Base-by-base conservation (phyloP, 179 eudicot genomes). In the Monotropa hypopitys region DNA sequence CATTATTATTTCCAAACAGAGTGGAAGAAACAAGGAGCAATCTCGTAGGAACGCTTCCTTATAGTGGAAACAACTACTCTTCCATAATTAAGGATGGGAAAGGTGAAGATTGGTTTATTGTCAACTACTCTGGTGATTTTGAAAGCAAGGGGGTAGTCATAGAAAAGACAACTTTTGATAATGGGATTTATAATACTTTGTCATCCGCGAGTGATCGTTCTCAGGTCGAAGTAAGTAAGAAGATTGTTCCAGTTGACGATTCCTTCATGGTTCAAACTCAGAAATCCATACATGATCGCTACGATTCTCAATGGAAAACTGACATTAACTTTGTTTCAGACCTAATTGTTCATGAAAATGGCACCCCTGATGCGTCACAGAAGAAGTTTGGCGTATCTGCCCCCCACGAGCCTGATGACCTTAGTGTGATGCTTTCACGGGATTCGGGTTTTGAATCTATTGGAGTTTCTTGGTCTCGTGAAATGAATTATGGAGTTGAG, bases 71-170 rank as follows among this genome's bases (percentile, higher is more conserved):
- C 6, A 87, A 82, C 38, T 82, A 82, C 38, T 82, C 80, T 12
- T 66, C 88, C 46, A 47, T 69, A 8, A 78, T 81, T 9, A 82
- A 59, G 66, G 84, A 71, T 72, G 73, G 80, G 54, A 82, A 62
- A 1, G 83, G 72, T 13, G 88, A 84, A 82, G 90, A 87, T 74
- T 87, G 90, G 90, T 85, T 85, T 38, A 70, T 84, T 43, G 87
- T 62, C 59, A 82, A 87, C 50, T 79, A 85, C 47, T 82, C 87
- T 1, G 82, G 57, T 50, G 59, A 66, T 73, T 74, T 76, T 18
- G 80, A 77, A 63, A 77, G 38, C 13, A 72, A 61, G 30, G 76
- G 40, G 26, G 30, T 51, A 35, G 62, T 23, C 46, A 21, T 49
- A 18, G 76, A 80, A 49, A 81, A 68, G 75, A 32, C 73, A 15